These are phyloP conservation scores for Elsinoe australis DNA, from an alignment of 2,329 filamentous ascomycete species.

Conservation along the genomic window DNA sequence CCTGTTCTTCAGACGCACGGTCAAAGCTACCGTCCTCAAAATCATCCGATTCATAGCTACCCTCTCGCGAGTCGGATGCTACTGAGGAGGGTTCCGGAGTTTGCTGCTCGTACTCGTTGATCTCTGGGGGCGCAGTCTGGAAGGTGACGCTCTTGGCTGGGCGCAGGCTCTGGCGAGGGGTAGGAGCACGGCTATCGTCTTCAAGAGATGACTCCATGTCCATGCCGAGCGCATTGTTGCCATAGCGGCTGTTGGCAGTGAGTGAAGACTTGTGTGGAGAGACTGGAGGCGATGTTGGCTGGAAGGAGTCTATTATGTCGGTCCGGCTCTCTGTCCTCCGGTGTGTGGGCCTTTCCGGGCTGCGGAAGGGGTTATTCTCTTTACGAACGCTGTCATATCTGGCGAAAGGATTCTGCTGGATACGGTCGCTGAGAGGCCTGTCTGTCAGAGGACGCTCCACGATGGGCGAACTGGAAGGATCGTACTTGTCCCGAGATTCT, in stretches of 20 bases:
- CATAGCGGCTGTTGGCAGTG: constrained; percentile 54
- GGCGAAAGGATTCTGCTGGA: constrained; percentile 64
- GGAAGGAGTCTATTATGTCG: constrained; percentile 10
- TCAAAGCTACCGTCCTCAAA: constrained; percentile 61
- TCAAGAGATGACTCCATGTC: constrained; percentile 52
- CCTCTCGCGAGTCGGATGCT: constrained; percentile 81
- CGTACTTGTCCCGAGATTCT: constrained; percentile 87
- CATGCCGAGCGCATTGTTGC: constrained; percentile 55
- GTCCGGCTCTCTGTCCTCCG: constrained; percentile 50
- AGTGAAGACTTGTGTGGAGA: constrained; percentile 90
- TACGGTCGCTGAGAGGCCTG: constrained; percentile 48
- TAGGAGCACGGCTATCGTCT: constrained; percentile 53
- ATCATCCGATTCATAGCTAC: constrained; percentile 77
- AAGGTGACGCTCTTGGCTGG: constrained; percentile 97
- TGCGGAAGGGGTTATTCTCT: constrained; percentile 31
- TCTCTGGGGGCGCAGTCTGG: constrained; percentile 81
- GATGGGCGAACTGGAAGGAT: constrained; percentile 66
- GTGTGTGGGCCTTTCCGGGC: constrained; percentile 27
- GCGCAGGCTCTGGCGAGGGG: constrained; percentile 63
- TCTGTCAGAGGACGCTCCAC: constrained; percentile 74
- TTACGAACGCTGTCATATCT: constrained; percentile 45
- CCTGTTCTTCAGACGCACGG: constrained; percentile 48
- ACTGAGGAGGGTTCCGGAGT: constrained; percentile 93
- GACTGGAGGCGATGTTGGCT: constrained; percentile 52
- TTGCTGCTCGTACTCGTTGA: constrained; percentile 97